These are phyloP conservation scores for Lumnitzera littorea DNA, from an alignment of 345 rosid species.

Conservation along the genomic window DNA sequence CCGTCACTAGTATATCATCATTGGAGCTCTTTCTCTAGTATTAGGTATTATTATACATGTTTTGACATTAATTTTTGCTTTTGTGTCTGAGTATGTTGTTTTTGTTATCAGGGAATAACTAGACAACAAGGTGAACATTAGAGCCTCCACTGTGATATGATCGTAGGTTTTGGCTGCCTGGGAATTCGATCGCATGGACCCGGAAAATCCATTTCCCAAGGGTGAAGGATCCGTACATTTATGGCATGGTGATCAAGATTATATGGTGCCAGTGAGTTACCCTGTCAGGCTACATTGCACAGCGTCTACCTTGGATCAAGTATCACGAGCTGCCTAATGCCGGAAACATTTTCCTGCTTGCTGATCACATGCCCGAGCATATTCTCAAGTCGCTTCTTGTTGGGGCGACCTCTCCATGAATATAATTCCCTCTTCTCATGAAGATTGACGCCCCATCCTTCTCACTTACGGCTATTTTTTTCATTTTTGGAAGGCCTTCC, in stretches of 20 bases:
- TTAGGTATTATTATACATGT: no score
- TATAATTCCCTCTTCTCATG: no score
- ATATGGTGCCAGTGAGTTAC: slow-evolving; percentile 9
- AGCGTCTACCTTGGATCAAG: slow-evolving; percentile 15
- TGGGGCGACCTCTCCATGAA: no score
- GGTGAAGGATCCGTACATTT: slow-evolving; percentile 16
- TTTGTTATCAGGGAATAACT: background rate
- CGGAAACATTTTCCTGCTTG: slow-evolving; percentile 8
- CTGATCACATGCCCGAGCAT: slow-evolving; percentile 11
- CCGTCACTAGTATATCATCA: no score
- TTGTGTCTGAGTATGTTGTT: no score
- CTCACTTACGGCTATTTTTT: no score
- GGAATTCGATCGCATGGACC: slow-evolving; percentile 17
- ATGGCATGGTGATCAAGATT: slow-evolving; percentile 18
- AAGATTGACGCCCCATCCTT: no score
- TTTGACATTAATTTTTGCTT: no score
- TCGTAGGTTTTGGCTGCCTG: slow-evolving; percentile 9
- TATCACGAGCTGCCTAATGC: slow-evolving; percentile 16
- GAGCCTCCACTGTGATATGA: slow-evolving; percentile 13
- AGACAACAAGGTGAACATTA: slow-evolving; percentile 18
- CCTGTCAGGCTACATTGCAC: slow-evolving; percentile 12
- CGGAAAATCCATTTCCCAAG: slow-evolving; percentile 13
- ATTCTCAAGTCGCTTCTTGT: slow-evolving; percentile 7
- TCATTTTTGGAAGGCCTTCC: no score
- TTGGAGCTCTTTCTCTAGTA: no score